A percentile compares a stretch with the other conserved stretches of the same genome.
Conservation (phyloP, 257 asterid species). For the Asclepias syriaca region DNA sequence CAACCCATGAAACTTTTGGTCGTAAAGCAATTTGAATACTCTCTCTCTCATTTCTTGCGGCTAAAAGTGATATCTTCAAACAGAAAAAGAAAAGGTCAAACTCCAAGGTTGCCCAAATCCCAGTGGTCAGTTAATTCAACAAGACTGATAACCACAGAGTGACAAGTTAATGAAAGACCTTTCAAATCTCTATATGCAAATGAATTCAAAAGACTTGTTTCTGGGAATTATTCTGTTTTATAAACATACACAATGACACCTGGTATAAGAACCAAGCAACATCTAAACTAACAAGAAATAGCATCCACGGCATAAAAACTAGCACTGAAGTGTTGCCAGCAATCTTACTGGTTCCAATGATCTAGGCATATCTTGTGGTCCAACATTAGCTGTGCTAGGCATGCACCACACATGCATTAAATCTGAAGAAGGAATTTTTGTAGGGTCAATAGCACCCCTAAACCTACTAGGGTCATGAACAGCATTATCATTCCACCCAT, state of each 20-base stretch:
- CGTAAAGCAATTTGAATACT: constrained; percentile 86
- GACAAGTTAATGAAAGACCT: background rate
- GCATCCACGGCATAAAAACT: background rate
- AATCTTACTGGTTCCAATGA: constrained; percentile 70
- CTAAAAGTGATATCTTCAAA: constrained; percentile 86
- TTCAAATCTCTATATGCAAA: background rate
- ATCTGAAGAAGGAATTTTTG: constrained; percentile 66
- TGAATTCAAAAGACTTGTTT: background rate
- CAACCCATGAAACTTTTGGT: constrained; percentile 94
- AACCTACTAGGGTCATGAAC: constrained; percentile 44
- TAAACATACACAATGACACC: background rate
- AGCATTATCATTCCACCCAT: constrained; percentile 81
- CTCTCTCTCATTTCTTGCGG: constrained; percentile 98
- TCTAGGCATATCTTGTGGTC: constrained; percentile 91
- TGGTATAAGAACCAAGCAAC: background rate
- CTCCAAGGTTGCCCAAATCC: constrained; percentile 12
- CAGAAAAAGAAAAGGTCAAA: constrained; percentile 30
- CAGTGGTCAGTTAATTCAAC: background rate
- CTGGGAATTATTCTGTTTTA: background rate
- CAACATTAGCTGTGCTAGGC: constrained; percentile 92
- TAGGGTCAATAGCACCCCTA: constrained; percentile 74
- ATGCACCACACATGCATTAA: constrained; percentile 88
- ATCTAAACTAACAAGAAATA: background rate
- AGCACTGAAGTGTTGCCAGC: background rate
- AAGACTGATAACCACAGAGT: background rate